A percentile compares a stretch with the other conserved stretches of the same genome.
Evolutionary conservation across 2,329 filamentous ascomycete genomes (phyloP).

Genomic region (Penicillium sp.): DNA sequence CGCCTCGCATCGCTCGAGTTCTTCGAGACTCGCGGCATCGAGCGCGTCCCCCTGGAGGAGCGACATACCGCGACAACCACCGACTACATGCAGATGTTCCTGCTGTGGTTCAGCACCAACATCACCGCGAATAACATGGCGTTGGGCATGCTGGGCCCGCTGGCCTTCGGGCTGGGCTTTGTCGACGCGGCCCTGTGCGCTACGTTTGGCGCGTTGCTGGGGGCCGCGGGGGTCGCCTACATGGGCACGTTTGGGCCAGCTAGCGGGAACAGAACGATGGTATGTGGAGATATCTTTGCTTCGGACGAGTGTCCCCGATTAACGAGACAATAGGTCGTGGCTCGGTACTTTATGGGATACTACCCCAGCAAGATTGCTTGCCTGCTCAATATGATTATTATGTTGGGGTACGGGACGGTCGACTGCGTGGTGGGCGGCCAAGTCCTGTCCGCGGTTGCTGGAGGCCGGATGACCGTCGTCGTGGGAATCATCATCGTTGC

Average conservation of each 20-base stretch:
- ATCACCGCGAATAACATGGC: constrained; percentile 33
- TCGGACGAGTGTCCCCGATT: no score
- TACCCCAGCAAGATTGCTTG: constrained; percentile 31
- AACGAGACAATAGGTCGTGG: constrained; percentile 27
- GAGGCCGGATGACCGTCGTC: constrained; percentile 25
- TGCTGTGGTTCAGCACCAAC: constrained; percentile 31
- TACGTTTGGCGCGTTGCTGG: constrained; percentile 29
- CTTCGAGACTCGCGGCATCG: constrained; percentile 54
- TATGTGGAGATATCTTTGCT: background rate
- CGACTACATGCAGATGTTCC: constrained; percentile 26
- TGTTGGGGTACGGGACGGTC: constrained; percentile 35
- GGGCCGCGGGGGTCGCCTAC: constrained; percentile 28
- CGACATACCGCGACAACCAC: constrained; percentile 38
- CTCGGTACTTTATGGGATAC: constrained; percentile 36
- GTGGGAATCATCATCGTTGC: constrained; percentile 30
- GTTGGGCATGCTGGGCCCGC: constrained; percentile 34
- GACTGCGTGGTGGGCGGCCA: constrained; percentile 35
- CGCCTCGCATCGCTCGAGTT: background rate
- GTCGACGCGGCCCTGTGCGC: constrained; percentile 28
- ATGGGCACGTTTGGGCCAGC: constrained; percentile 34
- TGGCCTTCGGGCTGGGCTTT: constrained; percentile 33
- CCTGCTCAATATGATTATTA: constrained; percentile 37
- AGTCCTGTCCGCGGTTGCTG: constrained; percentile 32
- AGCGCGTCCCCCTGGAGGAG: constrained; percentile 52
- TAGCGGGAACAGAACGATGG: constrained; percentile 37